Evolutionary conservation across 306 rosid genomes (phyloP).

Genomic region (Corylus americana): DNA sequence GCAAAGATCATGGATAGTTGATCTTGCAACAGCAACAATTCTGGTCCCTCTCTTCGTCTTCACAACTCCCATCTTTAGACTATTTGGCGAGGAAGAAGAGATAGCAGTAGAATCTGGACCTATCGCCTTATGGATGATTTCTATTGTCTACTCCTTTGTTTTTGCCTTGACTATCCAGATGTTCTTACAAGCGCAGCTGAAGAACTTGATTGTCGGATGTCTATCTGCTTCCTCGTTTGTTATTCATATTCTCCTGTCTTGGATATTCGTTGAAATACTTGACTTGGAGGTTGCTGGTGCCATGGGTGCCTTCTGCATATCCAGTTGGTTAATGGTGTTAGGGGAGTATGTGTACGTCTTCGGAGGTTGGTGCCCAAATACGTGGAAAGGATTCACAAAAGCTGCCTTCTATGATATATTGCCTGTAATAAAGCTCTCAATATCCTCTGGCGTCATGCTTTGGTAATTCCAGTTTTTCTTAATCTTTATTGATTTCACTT

Average conservation of each 20-base stretch:
- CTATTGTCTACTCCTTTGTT: conserved; percentile 36
- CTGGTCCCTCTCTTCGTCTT: conserved; percentile 49
- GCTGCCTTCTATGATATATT: conserved; percentile 54
- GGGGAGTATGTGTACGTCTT: conserved; percentile 49
- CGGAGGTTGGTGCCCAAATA: conserved; percentile 52
- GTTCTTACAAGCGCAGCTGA: conserved; percentile 60
- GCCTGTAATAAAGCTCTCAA: conserved; percentile 61
- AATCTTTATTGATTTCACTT: no score
- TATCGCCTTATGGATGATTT: conserved; percentile 45
- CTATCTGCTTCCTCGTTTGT: conserved; percentile 38
- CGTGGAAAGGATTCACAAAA: conserved; percentile 54
- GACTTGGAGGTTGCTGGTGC: conserved; percentile 58
- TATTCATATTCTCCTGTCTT: conserved; percentile 41
- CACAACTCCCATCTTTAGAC: conserved; percentile 39
- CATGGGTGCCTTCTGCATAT: conserved; percentile 37
- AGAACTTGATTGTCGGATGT: conserved; percentile 46
- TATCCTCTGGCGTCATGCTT: conserved; percentile 58
- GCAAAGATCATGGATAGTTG: conserved; percentile 56
- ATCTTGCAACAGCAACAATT: conserved; percentile 25
- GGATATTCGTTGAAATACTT: conserved; percentile 41
- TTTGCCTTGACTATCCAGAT: conserved; percentile 47
- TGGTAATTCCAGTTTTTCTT: conserved; percentile 27
- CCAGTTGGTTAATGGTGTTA: conserved; percentile 47
- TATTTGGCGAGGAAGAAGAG: conserved; percentile 38
- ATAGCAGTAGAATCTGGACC: conserved; percentile 42